Evolutionary conservation across 1,284 basidiomycete species (phyloP).

Genomic region (Tylopilus sp.): DNA sequence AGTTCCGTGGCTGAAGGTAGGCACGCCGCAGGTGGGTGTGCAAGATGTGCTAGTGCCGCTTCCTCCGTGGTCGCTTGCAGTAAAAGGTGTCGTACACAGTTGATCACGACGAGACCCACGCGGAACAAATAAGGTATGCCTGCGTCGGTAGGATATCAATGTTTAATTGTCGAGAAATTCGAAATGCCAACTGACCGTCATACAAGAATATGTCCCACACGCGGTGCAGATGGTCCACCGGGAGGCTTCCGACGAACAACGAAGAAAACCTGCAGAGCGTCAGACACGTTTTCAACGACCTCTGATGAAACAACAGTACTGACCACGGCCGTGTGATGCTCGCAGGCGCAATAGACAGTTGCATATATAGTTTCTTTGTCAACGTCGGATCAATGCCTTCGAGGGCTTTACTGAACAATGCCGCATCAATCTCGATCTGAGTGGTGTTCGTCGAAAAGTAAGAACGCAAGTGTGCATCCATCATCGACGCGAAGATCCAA

Average conservation of each 20-base stretch:
- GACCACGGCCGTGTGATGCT: slow-evolving; percentile 74
- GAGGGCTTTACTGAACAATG: slow-evolving; percentile 81
- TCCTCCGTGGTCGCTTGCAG: slow-evolving; percentile 63
- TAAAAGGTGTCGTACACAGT: slow-evolving; percentile 70
- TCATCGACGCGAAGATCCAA: slow-evolving; percentile 90
- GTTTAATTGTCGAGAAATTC: neutral
- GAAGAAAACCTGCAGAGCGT: slow-evolving; percentile 66
- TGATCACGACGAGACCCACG: slow-evolving; percentile 80
- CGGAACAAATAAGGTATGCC: slow-evolving; percentile 87
- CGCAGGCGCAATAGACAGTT: slow-evolving; percentile 67
- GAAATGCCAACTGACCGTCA: slow-evolving; percentile 68
- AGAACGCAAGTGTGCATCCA: slow-evolving; percentile 83
- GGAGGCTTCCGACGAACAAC: slow-evolving; percentile 84
- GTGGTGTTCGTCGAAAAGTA: slow-evolving; percentile 82
- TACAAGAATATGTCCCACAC: slow-evolving; percentile 92
- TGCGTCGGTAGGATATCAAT: slow-evolving; percentile 41
- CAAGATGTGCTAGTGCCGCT: slow-evolving; percentile 61
- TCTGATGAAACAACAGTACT: slow-evolving; percentile 25
- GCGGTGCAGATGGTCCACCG: slow-evolving; percentile 79
- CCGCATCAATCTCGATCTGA: slow-evolving; percentile 85
- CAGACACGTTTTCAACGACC: neutral
- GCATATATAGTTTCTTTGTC: slow-evolving; percentile 75
- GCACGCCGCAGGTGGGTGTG: slow-evolving; percentile 61
- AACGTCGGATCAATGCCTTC: slow-evolving; percentile 74
- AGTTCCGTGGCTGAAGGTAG: slow-evolving; percentile 72